Percentiles rank a stretch among this genome's conserved stretches.
Evolutionary conservation across 306 rosid genomes (phyloP).

Genomic region (Citrullus amarus): DNA sequence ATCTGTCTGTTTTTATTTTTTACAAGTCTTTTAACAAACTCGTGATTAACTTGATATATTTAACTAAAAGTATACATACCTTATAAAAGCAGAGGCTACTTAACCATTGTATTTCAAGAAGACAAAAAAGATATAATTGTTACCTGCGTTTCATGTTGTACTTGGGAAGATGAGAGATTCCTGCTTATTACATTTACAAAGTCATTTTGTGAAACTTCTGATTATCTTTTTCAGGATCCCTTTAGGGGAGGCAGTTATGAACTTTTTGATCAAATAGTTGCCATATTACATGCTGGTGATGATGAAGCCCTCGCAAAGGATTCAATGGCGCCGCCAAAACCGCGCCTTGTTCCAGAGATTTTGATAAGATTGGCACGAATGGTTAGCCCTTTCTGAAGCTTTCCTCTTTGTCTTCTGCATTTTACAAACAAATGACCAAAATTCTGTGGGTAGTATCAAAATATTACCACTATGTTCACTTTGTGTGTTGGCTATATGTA

Average conservation of each 20-base stretch:
- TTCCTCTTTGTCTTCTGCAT: not conserved
- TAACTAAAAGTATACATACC: not conserved
- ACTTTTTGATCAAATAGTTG: conserved; percentile 52
- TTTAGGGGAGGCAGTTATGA: conserved; percentile 83
- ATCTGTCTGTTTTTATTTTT: not conserved
- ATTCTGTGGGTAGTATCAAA: not conserved
- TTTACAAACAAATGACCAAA: not conserved
- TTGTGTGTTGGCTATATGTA: not conserved
- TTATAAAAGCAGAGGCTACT: not conserved
- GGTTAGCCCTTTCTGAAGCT: conserved; percentile 63
- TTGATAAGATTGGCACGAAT: conserved; percentile 51
- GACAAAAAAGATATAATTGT: not conserved
- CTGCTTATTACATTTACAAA: not conserved
- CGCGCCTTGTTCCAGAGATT: conserved; percentile 73
- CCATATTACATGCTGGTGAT: conserved; percentile 56
- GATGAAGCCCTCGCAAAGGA: conserved; percentile 59
- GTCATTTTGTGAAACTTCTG: not conserved
- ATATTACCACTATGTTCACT: not conserved
- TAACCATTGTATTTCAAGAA: not conserved
- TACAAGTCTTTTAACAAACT: not conserved
- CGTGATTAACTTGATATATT: not conserved
- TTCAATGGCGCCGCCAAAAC: conserved; percentile 54
- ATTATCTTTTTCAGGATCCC: conserved; percentile 55
- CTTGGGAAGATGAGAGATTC: not conserved
- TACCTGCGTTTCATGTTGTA: not conserved